Percentiles rank a stretch among this genome's conserved stretches.
phyloP scores from a whole-genome alignment of 2,329 filamentous ascomycete genomes.

The Pyrenochaeta sp. region DNA sequence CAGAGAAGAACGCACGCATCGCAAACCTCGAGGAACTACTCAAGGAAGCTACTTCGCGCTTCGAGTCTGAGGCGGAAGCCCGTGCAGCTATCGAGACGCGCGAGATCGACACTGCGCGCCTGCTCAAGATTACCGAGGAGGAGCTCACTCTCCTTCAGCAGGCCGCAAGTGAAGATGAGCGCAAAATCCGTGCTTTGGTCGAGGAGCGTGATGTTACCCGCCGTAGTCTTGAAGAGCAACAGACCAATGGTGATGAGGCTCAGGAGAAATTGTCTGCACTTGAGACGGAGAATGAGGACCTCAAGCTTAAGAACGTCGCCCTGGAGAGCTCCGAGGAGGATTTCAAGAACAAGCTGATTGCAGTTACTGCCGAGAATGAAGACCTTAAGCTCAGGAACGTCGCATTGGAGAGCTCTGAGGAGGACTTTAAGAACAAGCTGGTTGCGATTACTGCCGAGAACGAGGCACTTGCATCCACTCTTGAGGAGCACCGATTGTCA shows the following conservation, averaged over 20 bases:
- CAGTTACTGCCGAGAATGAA: constrained; percentile 65
- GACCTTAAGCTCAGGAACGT: constrained; percentile 58
- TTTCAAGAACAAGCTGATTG: constrained; percentile 60
- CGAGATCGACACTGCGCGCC: constrained; percentile 52
- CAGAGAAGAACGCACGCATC: constrained; percentile 44
- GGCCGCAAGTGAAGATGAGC: constrained; percentile 51
- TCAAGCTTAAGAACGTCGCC: constrained; percentile 54
- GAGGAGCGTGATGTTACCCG: constrained; percentile 52
- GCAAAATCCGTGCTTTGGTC: constrained; percentile 51
- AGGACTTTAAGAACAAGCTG: constrained; percentile 60
- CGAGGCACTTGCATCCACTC: constrained; percentile 65
- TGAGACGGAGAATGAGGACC: constrained; percentile 66
- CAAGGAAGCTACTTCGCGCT: constrained; percentile 40
- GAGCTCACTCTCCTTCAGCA: constrained; percentile 56
- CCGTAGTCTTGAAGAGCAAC: constrained; percentile 47
- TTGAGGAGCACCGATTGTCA: constrained; percentile 70
- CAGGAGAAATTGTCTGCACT: constrained; percentile 60
- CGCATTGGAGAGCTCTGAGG: constrained; percentile 43
- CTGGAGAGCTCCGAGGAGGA: constrained; percentile 51
- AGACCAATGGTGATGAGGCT: constrained; percentile 53
- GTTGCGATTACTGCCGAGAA: constrained; percentile 66
- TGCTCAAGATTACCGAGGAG: constrained; percentile 59
- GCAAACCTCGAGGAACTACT: constrained; percentile 45
- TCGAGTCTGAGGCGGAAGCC: constrained; percentile 52
- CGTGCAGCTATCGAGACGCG: constrained; percentile 53